Base-by-base conservation (phyloP, 805 yeast genomes). In the Spathaspora hagerdaliae region DNA sequence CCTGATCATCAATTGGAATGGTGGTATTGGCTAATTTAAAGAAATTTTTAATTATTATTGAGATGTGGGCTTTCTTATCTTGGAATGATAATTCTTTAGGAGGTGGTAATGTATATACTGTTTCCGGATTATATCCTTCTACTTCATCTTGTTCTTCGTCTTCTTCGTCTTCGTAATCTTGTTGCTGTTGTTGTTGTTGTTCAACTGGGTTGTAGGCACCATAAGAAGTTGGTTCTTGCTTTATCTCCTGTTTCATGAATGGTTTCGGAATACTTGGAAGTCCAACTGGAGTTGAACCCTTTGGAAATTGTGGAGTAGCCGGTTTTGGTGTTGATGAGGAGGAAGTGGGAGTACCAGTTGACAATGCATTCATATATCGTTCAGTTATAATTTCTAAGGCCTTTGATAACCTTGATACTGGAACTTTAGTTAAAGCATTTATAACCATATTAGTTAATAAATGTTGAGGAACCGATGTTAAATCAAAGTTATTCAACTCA, bases 371-470 rank as follows among this genome's bases (percentile, higher is more conserved):
- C 9, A 73, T 64, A 55, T 85, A 87, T 50, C 97, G 73, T 9
- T 83, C 77, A 12, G 81, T 73, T 6, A 88, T 78, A 36, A 87
- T 80, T n/a, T 79, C 78, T 47, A 90, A 66, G 1, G 88, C 95
- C 44, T 80, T 77, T 12, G 79, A 70, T 26, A 92, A 69, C 47
- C 73, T 76, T 3, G 69, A 69, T 0, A 74, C 65, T 41, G 78
- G 77, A 0, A 79, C 78, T 37, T 75, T 75, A 13, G 74, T 68
- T 45, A 94, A 69, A 0, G 96, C 89, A 1, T 79, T 77, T 45
- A 79, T 68, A 12, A 84, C 87, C 75, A 84, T 83, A 38, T 78
- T 75, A 19, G 75, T 75, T 45, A 90, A 75, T 1, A 85, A 71
- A 42, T 81, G 79, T 19, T 76, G 77, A 5, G 94, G 85, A 7